Base-by-base conservation (phyloP, 2,329 filamentous ascomycete genomes). In the Penicillium vulpinum region DNA sequence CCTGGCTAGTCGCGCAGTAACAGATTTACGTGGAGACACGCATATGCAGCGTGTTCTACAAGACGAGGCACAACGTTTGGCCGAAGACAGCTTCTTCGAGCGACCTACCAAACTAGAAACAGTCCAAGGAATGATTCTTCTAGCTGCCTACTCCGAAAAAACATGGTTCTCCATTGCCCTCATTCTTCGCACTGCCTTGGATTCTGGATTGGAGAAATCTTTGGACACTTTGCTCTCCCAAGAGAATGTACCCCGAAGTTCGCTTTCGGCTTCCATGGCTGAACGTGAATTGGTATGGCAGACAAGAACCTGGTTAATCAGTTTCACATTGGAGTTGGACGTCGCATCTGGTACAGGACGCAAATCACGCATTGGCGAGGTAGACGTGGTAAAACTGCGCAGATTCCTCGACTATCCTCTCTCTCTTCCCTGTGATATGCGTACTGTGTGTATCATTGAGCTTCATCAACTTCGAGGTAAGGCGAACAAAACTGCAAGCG, bases 121-220 rank as follows among this genome's bases (percentile, higher is more conserved):
- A 0, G 71, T 73, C 0, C 71, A 73, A 36, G 71, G 71, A 5
- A 73, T 73, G 71, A 70, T 73, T 29, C 59, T 73, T 3, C 62
- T 73, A 0, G 71, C 71, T 1, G 71, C 71, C 3, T 73, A 73
- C 26, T 73, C 71, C 0, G 71, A 73, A 49, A 73, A 73, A 35
- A 72, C 71, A 1, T 73, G 71, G 71, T 73, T 73, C 45, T 73
- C 71, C 0, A 73, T 69, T 2, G 71, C 71, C 7, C 65, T 73
- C 9, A 73, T 73, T 50, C 58, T 73, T 21, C 69, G 71, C 18
- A 73, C 71, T 0, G 71, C 71, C 2, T 51, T 73, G 18, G 71
- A 73, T 50, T 70, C 71, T 10, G 71, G 71, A 0, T 58, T 73
- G 0, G 71, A 73, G 51, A 73, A 73, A 43, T 73, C 71, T 0